Percentiles rank a stretch among this genome's conserved stretches.
These are phyloP conservation scores for Geranium rotundifolium DNA, from an alignment of 345 rosid species.

Conservation along the genomic window DNA sequence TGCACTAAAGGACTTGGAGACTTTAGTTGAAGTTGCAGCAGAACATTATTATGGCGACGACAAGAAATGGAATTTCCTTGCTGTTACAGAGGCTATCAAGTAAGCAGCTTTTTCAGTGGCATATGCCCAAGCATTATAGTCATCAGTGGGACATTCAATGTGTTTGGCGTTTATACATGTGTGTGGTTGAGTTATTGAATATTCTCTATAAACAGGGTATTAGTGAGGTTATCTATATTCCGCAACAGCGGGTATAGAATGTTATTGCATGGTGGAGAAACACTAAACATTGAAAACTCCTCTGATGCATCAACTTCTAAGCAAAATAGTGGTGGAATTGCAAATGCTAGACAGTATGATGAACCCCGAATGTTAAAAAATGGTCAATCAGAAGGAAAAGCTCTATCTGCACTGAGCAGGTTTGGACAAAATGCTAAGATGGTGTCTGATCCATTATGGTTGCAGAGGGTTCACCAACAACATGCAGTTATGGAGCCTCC, in stretches of 20 bases:
- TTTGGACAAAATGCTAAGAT: constrained; percentile 70
- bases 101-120: constrained; percentile 23
- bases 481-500: constrained; percentile 46
- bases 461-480: constrained; percentile 51
- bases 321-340: constrained; percentile 14
- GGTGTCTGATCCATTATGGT: constrained; percentile 41
- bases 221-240: constrained; percentile 59
- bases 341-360: constrained; percentile 14
- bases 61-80: constrained; percentile 82
- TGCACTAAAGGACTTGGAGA: constrained; percentile 73
- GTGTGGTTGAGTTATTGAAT: constrained; percentile 6
- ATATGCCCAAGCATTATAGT: constrained; percentile 1
- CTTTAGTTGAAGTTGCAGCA: constrained; percentile 79
- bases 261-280: constrained; percentile 90
- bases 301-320: constrained; percentile 25
- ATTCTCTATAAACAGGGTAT: constrained; percentile 36
- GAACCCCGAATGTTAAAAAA: constrained; percentile 10
- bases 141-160: background rate
- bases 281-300: constrained; percentile 45
- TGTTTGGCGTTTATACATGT: background rate
- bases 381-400: constrained; percentile 56
- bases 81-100: constrained; percentile 71
- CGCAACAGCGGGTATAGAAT: constrained; percentile 70
- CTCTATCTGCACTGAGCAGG: constrained; percentile 62
- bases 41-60: constrained; percentile 67